A percentile compares a stretch with the other conserved stretches of the same genome.
Conservation (phyloP, 140 eudicot genomes). For the Anethum foeniculum region DNA sequence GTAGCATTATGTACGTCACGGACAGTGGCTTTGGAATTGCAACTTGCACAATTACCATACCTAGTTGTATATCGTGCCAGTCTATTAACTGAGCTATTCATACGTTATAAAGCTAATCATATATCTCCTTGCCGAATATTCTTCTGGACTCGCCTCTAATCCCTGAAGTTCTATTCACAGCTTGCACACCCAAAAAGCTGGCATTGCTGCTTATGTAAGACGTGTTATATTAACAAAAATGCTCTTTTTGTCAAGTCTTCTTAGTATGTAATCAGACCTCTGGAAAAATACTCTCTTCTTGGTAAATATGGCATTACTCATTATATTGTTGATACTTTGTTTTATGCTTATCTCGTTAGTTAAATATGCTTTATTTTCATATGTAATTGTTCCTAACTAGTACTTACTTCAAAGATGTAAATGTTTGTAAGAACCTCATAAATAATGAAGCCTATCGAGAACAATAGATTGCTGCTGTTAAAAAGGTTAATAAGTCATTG, state of each 20-base stretch:
- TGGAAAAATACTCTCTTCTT: neutral
- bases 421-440: conserved; percentile 49
- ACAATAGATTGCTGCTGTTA: conserved; percentile 49
- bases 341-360: neutral
- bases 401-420: conserved; percentile 1
- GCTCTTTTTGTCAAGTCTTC: neutral
- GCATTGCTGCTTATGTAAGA: conserved; percentile 55
- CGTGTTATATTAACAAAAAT: neutral
- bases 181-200: conserved; percentile 62
- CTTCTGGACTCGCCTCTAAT: conserved; percentile 58
- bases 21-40: conserved; percentile 89
- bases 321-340: neutral
- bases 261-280: neutral
- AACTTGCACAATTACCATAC: conserved; percentile 82
- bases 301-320: neutral
- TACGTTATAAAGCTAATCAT: conserved; percentile 71
- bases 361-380: neutral
- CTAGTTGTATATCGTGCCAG: conserved; percentile 91
- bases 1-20: conserved; percentile 89
- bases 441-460: conserved; percentile 39
- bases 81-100: conserved; percentile 62
- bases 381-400: neutral
- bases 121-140: conserved; percentile 85
- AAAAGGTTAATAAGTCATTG: conserved; percentile 41
- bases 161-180: conserved; percentile 75